phyloP scores from a whole-genome alignment of 116 monocot genomes.

The Thalassia testudinum region DNA sequence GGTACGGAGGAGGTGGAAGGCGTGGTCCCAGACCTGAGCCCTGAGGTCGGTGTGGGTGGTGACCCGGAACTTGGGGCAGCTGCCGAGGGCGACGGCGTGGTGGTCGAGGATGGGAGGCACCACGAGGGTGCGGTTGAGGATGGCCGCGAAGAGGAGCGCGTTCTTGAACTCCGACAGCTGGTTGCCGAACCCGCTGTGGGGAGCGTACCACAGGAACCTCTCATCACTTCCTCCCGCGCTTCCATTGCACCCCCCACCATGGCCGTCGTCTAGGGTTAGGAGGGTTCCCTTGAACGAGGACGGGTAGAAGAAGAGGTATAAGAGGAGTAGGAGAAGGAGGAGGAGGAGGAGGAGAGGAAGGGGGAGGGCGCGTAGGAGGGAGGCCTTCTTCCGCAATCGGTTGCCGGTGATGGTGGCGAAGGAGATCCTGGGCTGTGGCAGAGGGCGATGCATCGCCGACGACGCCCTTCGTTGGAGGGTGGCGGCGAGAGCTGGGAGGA shows the following conservation, averaged over 20 bases:
- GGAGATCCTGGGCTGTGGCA: background rate
- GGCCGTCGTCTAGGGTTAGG: background rate
- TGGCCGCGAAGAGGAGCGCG: constrained; percentile 47
- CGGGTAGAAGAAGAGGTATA: background rate
- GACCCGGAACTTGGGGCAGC: constrained; percentile 96
- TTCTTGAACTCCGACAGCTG: constrained; percentile 79
- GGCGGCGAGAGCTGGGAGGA: constrained; percentile 11
- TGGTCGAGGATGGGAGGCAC: constrained; percentile 90
- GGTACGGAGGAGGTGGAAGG: constrained; percentile 31
- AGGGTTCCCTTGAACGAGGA: background rate
- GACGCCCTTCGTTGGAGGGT: constrained; percentile 8
- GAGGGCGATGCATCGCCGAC: constrained; percentile 7
- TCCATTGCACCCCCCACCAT: constrained; percentile 3
- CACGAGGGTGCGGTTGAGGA: constrained; percentile 81
- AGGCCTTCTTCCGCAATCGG: background rate
- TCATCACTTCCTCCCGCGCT: constrained; percentile 11
- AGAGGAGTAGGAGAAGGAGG: constrained; percentile 14
- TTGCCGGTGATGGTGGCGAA: background rate
- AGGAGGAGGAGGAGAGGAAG: constrained; percentile 15
- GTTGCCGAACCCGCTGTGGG: constrained; percentile 99
- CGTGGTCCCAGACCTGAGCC: constrained; percentile 63
- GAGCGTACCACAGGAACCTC: constrained; percentile 71
- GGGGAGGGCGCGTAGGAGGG: background rate
- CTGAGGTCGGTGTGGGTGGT: constrained; percentile 31
- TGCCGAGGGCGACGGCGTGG: constrained; percentile 84